Evolutionary conservation across 169 alveolate genomes (phyloP), one percentile per base, ranked within the genome.

Genomic region (Cryptosporidium canis): DNA sequence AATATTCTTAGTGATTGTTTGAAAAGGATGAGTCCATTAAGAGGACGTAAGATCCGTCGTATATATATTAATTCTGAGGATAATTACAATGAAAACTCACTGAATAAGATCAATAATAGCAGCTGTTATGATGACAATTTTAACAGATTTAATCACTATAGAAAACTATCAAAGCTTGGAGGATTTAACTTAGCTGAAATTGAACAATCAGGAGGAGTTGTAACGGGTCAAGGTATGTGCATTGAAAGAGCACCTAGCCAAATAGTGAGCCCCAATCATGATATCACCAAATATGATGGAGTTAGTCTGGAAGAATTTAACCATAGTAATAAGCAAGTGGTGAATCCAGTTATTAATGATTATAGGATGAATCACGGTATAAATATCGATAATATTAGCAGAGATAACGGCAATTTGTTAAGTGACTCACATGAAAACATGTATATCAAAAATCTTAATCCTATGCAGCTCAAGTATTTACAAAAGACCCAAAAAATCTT

Each of bases 1-100:
- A 9, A 14, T 48, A 16, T 37, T 11, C 16, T 27, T 14, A 48
- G 61, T 48, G 21, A 64, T 27, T 18, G n/a, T 14, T 37, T 33
- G 9, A 11, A 6, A 5, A 45, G 27, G 47, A 72, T 72, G 85
- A 72, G 85, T 33, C 85, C 85, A 55, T 58, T 58, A 39, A 72
- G 85, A 72, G 85, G 85, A 55, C 85, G 85, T 53, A 72, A 72
- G 37, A 72, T 72, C 31, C 67, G 85, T 37, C 48, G 85, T 21
- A 56, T 72, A 39, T 72, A 72, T 21, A 72, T 58, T 18, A 53
- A 72, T 61, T 72, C 85, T 12, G 65, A 67, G 33, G 68, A 72
- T 72, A 72, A 53, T 31, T 72, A 33, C 31, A 44, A 72, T 27
- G 71, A 72, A 24, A 53, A 61, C 43, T 55, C 47, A 21, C 37